A percentile compares a stretch with the other conserved stretches of the same genome.
Conservation (phyloP, 768 basidiomycete genomes). For the Candolleomyces efflorescens region DNA sequence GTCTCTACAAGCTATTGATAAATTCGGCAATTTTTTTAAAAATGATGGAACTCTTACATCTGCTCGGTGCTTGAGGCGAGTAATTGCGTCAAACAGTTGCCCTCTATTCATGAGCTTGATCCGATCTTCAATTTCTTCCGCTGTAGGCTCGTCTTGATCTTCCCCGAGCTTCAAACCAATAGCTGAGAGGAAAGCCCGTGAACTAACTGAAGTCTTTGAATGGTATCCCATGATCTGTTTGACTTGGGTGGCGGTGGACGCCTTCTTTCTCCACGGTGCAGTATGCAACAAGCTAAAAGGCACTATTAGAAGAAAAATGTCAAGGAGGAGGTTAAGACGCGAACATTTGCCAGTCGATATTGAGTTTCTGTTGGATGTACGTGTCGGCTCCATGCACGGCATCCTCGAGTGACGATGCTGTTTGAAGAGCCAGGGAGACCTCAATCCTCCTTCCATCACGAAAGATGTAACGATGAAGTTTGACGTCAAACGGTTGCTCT, state of each 20-base stretch:
- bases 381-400: slow-evolving; percentile 70
- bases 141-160: slow-evolving; percentile 14
- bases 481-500: not conserved
- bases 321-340: slow-evolving; percentile 9
- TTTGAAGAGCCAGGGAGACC: not conserved
- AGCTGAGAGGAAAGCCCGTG: slow-evolving; percentile 8
- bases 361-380: slow-evolving; percentile 54
- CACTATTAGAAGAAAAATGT: not conserved
- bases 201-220: slow-evolving; percentile 14
- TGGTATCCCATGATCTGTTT: slow-evolving; percentile 48
- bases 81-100: slow-evolving; percentile 74
- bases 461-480: not conserved
- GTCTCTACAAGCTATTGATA: slow-evolving; percentile 39
- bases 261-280: slow-evolving; percentile 61
- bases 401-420: slow-evolving; percentile 37
- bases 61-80: slow-evolving; percentile 73
- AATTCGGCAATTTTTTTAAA: slow-evolving; percentile 2
- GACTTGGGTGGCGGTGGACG: slow-evolving; percentile 62
- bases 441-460: not conserved
- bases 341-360: slow-evolving; percentile 50
- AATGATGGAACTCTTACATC: slow-evolving; percentile 36
- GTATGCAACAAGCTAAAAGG: slow-evolving; percentile 49
- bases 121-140: slow-evolving; percentile 27
- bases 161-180: not conserved
- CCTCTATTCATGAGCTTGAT: slow-evolving; percentile 58